A percentile compares a stretch with the other conserved stretches of the same genome.
Evolutionary conservation across 805 yeast species (phyloP).

Genomic region (Jamesozyma lodderae): DNA sequence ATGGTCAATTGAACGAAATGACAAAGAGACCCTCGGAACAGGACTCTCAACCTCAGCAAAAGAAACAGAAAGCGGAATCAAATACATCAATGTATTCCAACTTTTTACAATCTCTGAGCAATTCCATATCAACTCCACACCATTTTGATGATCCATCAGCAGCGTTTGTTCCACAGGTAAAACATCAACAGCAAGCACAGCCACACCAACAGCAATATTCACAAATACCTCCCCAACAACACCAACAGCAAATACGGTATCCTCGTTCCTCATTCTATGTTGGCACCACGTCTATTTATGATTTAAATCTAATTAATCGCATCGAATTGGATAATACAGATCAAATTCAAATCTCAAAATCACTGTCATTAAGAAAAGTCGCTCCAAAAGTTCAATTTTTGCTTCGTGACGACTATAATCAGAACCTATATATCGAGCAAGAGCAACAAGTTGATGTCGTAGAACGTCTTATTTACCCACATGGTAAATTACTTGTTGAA

Average conservation of each 20-base stretch:
- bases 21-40: no score
- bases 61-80: no score
- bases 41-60: no score
- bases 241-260: slow-evolving; percentile 44
- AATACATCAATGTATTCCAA: no score
- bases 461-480: slow-evolving; percentile 83
- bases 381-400: slow-evolving; percentile 68
- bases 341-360: slow-evolving; percentile 64
- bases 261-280: slow-evolving; percentile 85
- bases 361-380: slow-evolving; percentile 67
- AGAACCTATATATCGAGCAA: slow-evolving; percentile 56
- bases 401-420: slow-evolving; percentile 70
- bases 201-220: neutral
- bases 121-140: no score
- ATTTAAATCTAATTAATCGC: slow-evolving; percentile 55
- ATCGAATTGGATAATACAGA: slow-evolving; percentile 63
- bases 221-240: slow-evolving; percentile 1
- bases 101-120: no score
- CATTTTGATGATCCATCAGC: no score
- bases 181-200: no score
- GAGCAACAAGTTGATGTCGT: slow-evolving; percentile 75
- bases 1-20: no score
- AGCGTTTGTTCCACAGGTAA: no score
- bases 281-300: slow-evolving; percentile 83
- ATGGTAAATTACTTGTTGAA: slow-evolving; percentile 73